Base-by-base conservation (phyloP, 1,284 basidiomycete species). In the Schizophyllum commune region DNA sequence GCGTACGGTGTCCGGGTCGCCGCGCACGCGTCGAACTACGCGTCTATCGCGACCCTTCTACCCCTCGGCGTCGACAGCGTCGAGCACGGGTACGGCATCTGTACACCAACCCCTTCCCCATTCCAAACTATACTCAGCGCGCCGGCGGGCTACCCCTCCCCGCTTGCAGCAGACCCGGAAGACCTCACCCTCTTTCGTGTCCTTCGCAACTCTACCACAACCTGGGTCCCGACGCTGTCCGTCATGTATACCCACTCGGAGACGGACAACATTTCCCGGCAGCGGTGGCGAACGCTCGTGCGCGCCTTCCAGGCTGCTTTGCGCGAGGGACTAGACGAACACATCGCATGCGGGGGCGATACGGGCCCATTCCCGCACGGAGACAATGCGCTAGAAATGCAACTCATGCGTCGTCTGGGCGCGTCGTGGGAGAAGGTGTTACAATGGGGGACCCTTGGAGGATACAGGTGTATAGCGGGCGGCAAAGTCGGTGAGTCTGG, bases 361-460 rank as follows among this genome's bases (percentile, higher is more conserved):
- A 87, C 84, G 0, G 84, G 84, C 2, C 77, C 79, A 2, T 88
- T 87, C 69, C 66, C 80, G 33, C 86, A 86, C 67, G 85, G 85
- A 1, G 74, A 79, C 61, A 88, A 88, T 65, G 77, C 82, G 32
- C 70, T 83, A 52, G 86, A 88, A 74, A 74, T 88, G 76, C 74
- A 80, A 66, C 70, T 86, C 20, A 86, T 87, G 86, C 78, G 79
- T 13, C 68, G 70, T 17, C 74, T 85, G 2, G 85, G 86, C 1
- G 84, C 81, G 19, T 71, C 75, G 39, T 82, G 80, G 79, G 71
- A 72, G 51, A 73, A 75, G 58, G 82, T 87, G 9, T 71, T 88
- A 32, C 73, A 74, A n/a, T 85, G 84, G 82, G 81, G 75, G 15
- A 88, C 85, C 20, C 69, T 83, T 13, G 80, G 81, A 3, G 83